Evolutionary conservation across 2,329 filamentous ascomycete species (phyloP).

Genomic region (Hypoxylon sp.): DNA sequence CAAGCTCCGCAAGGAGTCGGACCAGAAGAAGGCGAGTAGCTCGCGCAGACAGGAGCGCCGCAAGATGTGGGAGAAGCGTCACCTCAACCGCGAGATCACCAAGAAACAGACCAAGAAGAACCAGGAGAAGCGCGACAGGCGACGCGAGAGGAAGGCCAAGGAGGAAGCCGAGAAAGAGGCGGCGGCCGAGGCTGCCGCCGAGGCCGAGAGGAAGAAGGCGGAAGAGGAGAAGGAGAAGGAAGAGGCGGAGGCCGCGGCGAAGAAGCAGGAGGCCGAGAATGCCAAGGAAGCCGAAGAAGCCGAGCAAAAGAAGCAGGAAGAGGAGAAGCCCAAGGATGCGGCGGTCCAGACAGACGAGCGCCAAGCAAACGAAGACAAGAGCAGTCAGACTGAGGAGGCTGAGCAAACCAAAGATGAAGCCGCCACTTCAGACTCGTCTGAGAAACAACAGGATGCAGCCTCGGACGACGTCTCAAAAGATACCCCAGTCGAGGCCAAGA

Average conservation of each 20-base stretch:
- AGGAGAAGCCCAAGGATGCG: constrained; percentile 42
- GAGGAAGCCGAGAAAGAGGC: constrained; percentile 49
- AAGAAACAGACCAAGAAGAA: constrained; percentile 52
- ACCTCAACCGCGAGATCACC: constrained; percentile 48
- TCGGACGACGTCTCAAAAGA: constrained; percentile 21
- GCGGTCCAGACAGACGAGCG: constrained; percentile 44
- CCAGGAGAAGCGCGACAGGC: constrained; percentile 47
- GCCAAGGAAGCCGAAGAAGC: constrained; percentile 42
- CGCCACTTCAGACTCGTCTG: constrained; percentile 22
- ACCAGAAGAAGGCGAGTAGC: constrained; percentile 58
- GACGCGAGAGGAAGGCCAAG: constrained; percentile 51
- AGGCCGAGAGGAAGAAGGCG: constrained; percentile 39
- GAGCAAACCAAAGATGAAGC: constrained; percentile 28
- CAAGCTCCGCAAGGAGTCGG: constrained; percentile 58
- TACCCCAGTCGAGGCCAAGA: constrained; percentile 1
- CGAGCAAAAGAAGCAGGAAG: constrained; percentile 36
- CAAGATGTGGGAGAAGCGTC: constrained; percentile 59
- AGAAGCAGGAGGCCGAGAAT: constrained; percentile 31
- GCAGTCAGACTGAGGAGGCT: constrained; percentile 37
- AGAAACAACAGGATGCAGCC: constrained; percentile 20
- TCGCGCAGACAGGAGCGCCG: constrained; percentile 55
- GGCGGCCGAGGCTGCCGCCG: constrained; percentile 30
- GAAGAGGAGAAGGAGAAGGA: constrained; percentile 35
- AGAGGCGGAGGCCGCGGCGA: constrained; percentile 38
- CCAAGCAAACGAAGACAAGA: constrained; percentile 40